Base-by-base conservation (phyloP, 306 rosid species). In the Alnus glutinosa region DNA sequence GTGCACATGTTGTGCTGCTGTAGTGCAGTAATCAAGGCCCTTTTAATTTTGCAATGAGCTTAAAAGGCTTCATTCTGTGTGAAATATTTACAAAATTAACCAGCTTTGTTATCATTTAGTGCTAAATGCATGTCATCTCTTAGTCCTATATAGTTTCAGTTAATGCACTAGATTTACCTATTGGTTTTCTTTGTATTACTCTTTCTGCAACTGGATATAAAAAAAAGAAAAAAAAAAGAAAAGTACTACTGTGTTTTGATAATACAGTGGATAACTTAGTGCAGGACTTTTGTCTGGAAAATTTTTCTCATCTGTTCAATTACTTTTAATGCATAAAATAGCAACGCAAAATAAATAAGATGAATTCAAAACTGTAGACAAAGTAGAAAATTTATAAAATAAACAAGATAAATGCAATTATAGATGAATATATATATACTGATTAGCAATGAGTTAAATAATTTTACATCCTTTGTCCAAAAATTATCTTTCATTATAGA, bases 71-170 rank as follows among this genome's bases (percentile, higher is more conserved):
- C 28, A 75, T 4, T 75, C 16, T 19, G 18, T n/a, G 9, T n/a
- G 83, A 46, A 32, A 46, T 74, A 34, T 75, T n/a, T 55, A 70
- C 44, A 55, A 13, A 73, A 75, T 18, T 23, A 18, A 11, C 3
- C 14, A 7, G 36, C 13, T 57, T n/a, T n/a, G 7, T 34, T 39
- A 77, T 54, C 47, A 55, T 7, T 12, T 32, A 1, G 32, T 51
- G 54, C 61, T 72, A 14, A 23, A 55, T 23, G 55, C 11, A 59
- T 32, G 34, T 44, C 55, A 57, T 77, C 58, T 58, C 48, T 75
- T 57, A 23, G 73, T 39, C 51, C 36, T 44, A 19, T 13, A 16
- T 13, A 15, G 76, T 67, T 64, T 64, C 46, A 7, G 46, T 64
- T 6, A n/a, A 15, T 36, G n/a, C 23, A 64, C 47, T 64, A 8